Conservation (phyloP, 2,329 filamentous ascomycete genomes). For the Ceratocystis alfenasii region DNA sequence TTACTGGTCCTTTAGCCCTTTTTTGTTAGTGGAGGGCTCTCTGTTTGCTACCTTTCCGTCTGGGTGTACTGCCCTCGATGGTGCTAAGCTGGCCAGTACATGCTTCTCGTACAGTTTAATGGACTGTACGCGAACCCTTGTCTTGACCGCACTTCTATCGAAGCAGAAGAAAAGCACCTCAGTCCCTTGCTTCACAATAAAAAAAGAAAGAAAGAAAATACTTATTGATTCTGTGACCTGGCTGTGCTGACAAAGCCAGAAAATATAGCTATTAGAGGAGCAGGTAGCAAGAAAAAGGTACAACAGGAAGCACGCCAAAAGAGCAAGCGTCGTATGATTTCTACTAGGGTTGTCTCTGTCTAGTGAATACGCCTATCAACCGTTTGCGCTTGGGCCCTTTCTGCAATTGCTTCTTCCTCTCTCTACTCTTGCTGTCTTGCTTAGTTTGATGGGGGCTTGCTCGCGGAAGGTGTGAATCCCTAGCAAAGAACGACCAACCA, state of each 20-base stretch:
- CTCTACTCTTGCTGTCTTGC: neutral
- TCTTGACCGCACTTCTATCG: neutral
- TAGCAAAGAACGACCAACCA: neutral
- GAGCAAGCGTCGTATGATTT: slow-evolving; percentile 1
- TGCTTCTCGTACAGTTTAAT: neutral
- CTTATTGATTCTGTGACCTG: no score
- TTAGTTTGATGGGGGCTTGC: neutral
- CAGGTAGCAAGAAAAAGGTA: neutral
- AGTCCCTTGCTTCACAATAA: neutral
- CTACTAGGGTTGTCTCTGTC: slow-evolving; percentile 1
- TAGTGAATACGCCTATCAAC: slow-evolving; percentile 6
- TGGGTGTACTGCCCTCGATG: neutral
- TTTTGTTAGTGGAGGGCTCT: slow-evolving; percentile 5
- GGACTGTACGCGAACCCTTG: neutral
- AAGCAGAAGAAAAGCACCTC: neutral
- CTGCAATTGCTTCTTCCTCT: neutral
- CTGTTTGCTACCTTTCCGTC: neutral
- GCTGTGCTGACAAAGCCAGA: no score
- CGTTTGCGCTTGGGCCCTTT: slow-evolving; percentile 3
- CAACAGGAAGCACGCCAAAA: neutral
- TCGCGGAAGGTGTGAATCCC: neutral
- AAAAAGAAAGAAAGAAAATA: no score
- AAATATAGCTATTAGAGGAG: no score
- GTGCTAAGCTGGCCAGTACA: neutral
- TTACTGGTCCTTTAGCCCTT: neutral